Percentiles rank a stretch among this genome's conserved stretches.
Evolutionary conservation across 1,284 basidiomycete genomes (phyloP).

Genomic region (Tilletia walkeri): DNA sequence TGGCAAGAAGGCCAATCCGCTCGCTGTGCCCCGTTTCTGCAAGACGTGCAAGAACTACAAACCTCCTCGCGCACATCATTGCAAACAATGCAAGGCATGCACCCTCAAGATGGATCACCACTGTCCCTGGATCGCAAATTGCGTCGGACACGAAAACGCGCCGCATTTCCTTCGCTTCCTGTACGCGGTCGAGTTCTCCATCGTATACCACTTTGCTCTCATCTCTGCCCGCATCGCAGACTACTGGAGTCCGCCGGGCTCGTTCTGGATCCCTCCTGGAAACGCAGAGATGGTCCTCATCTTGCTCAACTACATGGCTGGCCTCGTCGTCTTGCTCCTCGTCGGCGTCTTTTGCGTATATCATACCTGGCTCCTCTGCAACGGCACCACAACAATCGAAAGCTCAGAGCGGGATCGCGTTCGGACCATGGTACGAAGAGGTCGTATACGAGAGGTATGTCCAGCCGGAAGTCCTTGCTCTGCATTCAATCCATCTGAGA

Average conservation of each 20-base stretch:
- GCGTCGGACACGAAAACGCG: slow-evolving; percentile 84
- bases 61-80: slow-evolving; percentile 55
- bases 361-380: slow-evolving; percentile 76
- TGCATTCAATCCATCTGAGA: neutral
- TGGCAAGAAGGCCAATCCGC: neutral
- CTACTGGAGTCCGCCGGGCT: slow-evolving; percentile 31
- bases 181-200: slow-evolving; percentile 84
- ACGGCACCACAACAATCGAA: slow-evolving; percentile 93
- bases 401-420: slow-evolving; percentile 96
- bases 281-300: slow-evolving; percentile 74
- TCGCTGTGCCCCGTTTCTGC: slow-evolving; percentile 44
- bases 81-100: slow-evolving; percentile 50
- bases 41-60: slow-evolving; percentile 46
- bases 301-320: slow-evolving; percentile 80
- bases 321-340: slow-evolving; percentile 76
- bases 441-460: slow-evolving; percentile 75
- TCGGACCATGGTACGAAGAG: slow-evolving; percentile 76
- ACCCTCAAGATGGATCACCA: slow-evolving; percentile 61
- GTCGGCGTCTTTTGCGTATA: slow-evolving; percentile 77
- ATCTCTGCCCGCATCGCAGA: slow-evolving; percentile 39
- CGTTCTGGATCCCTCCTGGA: slow-evolving; percentile 67
- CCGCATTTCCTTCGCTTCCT: slow-evolving; percentile 89
- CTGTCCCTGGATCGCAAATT: slow-evolving; percentile 63
- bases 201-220: slow-evolving; percentile 56
- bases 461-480: neutral